Base-by-base conservation (phyloP, 192 early-diverging fungal species). In the Kickxella alabastrina region DNA sequence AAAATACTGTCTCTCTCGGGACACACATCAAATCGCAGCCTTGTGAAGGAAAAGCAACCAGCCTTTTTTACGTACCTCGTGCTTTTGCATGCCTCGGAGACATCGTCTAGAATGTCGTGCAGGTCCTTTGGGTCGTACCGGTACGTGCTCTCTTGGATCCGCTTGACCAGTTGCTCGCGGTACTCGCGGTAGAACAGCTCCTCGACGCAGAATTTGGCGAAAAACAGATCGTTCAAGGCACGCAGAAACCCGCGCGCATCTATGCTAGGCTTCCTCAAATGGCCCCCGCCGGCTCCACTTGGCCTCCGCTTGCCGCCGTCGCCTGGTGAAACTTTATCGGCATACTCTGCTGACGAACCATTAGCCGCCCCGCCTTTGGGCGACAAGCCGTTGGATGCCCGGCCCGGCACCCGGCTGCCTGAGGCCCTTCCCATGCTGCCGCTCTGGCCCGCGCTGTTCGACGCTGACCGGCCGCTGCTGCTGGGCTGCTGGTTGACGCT, bases 131-230 rank as follows among this genome's bases (percentile, higher is more conserved):
- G 62, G n/a, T 60, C 62, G 24, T 66, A 65, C 32, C 52, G 54
- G 44, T 60, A 62, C 29, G 76, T 66, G 59, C 69, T 65, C 43
- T 70, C 54, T 45, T 72, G 76, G 17, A 78, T 59, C 36, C 76
- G 69, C 47, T 43, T 57, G 39, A 73, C 60, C 37, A 78, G 53
- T 54, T 64, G 69, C 49, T 78, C 65, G 47, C 69, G 69, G 32
- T 68, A 62, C 46, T 68, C 69, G 43, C 65, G 52, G 52, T 59
- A 73, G 42, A 73, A 68, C 24, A 78, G 60, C 57, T 78, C 76
- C 19, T 78, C 76, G 9, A 72, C 65, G 37, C 69, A 72, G 39
- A 73, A 78, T 43, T 73, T 73, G 25, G 61, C 58, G 48, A 78
- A 78, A 47, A 78, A 67, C 22, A 78, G 35, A 38, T 78, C 76